These are phyloP conservation scores for Kodamaea sp. DNA, from an alignment of 1,139 yeast species.

Conservation along the genomic window DNA sequence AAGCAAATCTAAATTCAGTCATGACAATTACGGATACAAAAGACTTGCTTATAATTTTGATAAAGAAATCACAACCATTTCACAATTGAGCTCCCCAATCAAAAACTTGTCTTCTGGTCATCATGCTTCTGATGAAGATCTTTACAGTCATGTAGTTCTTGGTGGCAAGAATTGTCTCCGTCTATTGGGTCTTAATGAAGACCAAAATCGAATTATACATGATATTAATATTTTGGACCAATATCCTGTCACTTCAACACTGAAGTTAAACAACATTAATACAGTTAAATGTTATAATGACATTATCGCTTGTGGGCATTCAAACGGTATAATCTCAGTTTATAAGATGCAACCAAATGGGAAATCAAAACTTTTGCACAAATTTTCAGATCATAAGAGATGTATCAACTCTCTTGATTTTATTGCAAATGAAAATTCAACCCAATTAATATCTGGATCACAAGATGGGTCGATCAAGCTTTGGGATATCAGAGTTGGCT, in stretches of 20 bases:
- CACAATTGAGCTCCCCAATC: conserved; percentile 33
- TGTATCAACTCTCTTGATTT: conserved; percentile 81
- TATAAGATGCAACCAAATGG: conserved; percentile 36
- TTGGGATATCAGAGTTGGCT: conserved; percentile 75
- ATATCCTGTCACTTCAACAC: conserved; percentile 32
- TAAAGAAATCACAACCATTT: conserved; percentile 33
- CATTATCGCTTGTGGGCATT: conserved; percentile 41
- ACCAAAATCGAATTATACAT: conserved; percentile 34
- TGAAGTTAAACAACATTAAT: conserved; percentile 40
- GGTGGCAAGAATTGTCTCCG: conserved; percentile 61
- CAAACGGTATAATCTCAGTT: conserved; percentile 36
- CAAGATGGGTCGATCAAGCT: conserved; percentile 86
- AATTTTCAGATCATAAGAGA: conserved; percentile 69
- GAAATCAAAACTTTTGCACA: conserved; percentile 37
- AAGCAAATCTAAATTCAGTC: conserved; percentile 6
- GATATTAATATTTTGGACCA: conserved; percentile 47
- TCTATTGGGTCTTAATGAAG: conserved; percentile 41
- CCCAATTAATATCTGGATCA: conserved; percentile 74
- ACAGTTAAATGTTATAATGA: conserved; percentile 37
- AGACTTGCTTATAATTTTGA: conserved; percentile 24
- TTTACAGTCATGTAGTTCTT: conserved; percentile 38
- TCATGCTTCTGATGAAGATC: conserved; percentile 17
- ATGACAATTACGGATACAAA: conserved; percentile 7
- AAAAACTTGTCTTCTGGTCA: conserved; percentile 12
- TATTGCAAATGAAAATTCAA: conserved; percentile 43